A percentile compares a stretch with the other conserved stretches of the same genome.
phyloP scores from a whole-genome alignment of 179 eudicot species.

The Drosera spatulata region DNA sequence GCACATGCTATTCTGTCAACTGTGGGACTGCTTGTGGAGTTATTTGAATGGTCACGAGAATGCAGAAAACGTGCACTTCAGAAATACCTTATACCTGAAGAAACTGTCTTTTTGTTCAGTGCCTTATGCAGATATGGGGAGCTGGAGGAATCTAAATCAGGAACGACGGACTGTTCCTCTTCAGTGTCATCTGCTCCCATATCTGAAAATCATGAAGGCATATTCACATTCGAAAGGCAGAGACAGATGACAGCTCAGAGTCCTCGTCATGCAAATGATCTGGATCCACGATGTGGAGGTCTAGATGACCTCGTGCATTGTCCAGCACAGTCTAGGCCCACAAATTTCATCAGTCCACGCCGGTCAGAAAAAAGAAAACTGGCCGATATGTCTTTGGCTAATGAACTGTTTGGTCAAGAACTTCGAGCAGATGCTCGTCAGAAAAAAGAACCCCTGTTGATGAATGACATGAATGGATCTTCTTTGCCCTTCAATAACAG shows the following conservation, averaged over 20 bases:
- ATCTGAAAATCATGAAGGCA: slow-evolving; percentile 27
- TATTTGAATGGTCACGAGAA: slow-evolving; percentile 56
- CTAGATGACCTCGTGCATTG: slow-evolving; percentile 15
- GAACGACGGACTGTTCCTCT: slow-evolving; percentile 84
- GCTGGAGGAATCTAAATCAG: slow-evolving; percentile 82
- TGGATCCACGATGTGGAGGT: slow-evolving; percentile 13
- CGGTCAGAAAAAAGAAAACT: slow-evolving; percentile 16
- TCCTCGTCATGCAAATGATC: slow-evolving; percentile 20
- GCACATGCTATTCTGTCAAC: slow-evolving; percentile 90
- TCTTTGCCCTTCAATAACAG: slow-evolving; percentile 7
- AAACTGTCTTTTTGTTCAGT: slow-evolving; percentile 55
- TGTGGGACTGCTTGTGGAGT: slow-evolving; percentile 47
- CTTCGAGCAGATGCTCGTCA: slow-evolving; percentile 6
- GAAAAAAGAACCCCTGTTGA: background rate
- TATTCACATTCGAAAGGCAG: slow-evolving; percentile 34
- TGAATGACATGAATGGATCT: no score
- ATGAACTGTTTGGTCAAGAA: slow-evolving; percentile 25
- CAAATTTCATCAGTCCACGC: slow-evolving; percentile 22
- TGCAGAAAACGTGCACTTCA: slow-evolving; percentile 38
- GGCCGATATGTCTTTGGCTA: slow-evolving; percentile 21
- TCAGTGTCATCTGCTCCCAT: slow-evolving; percentile 81
- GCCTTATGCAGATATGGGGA: slow-evolving; percentile 66
- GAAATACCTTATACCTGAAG: slow-evolving; percentile 57
- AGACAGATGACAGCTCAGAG: slow-evolving; percentile 27
- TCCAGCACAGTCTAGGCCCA: slow-evolving; percentile 17